Base-by-base conservation (phyloP, 2,329 filamentous ascomycete genomes). In the Thermoascus crustaceus region DNA sequence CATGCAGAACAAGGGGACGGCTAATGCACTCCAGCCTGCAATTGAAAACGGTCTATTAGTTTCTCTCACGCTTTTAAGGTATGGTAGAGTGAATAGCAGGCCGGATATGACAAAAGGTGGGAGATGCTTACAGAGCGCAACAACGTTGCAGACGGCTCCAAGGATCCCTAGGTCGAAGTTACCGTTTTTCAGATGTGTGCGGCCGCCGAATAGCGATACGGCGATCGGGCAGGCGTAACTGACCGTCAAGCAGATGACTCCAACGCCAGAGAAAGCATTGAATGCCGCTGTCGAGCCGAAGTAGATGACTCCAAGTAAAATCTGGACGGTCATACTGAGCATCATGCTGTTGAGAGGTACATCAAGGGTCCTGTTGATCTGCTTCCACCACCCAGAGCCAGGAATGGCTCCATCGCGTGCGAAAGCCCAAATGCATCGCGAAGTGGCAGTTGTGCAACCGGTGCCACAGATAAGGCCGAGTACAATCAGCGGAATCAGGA, bases 401-500 rank as follows among this genome's bases (percentile, higher is more conserved):
- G 78, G 78, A 34, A 82, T 79, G 9, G 77, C 78, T 21, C 75
- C 76, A 53, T 82, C 78, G 34, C 78, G 67, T 4, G 78, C 76
- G 51, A 82, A 82, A 9, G 78, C 78, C 46, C 78, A 82, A 1
- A 76, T 80, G 60, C 76, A 80, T 13, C 79, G 68, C 11, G 71
- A 76, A 1, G 80, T 73, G 6, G 80, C 80, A 0, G 80, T 84
- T 8, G 83, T 63, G 2, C 79, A 75, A 14, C 78, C 79, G 17
- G 78, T 72, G 29, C 80, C 80, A 1, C 79, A 78, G 49, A 84
- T 82, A 55, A 84, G 70, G 30, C 78, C 65, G 47, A 85, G 82
- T 9, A 79, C 78, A 8, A 85, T 69, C 43, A 85, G 75, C 3
- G 84, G 63, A 54, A 84, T 78, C 9, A 83, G 64, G 4, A 85